Percentiles rank a stretch among this genome's conserved stretches.
phyloP scores from a whole-genome alignment of 2,329 filamentous ascomycete species.

The Ascochyta pisi region DNA sequence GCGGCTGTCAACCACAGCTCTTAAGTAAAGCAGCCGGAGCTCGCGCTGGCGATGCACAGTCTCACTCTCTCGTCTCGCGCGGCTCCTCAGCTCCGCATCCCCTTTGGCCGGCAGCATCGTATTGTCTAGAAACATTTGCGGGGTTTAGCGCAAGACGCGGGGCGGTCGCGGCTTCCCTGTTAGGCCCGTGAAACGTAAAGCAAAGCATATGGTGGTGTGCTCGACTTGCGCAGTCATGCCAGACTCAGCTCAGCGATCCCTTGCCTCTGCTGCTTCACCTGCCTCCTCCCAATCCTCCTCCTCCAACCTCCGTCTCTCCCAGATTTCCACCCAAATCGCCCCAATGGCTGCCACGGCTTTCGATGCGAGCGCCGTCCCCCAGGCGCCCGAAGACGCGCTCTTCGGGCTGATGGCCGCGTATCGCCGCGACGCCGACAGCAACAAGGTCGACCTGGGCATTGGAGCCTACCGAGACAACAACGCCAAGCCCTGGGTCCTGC shows the following conservation, averaged over 20 bases:
- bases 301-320: constrained; percentile 55
- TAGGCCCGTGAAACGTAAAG: constrained; percentile 35
- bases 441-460: constrained; percentile 94
- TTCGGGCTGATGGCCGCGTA: constrained; percentile 92
- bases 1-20: constrained; percentile 16
- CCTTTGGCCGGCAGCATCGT: constrained; percentile 21
- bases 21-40: constrained; percentile 25
- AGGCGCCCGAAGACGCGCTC: constrained; percentile 92
- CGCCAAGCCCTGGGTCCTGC: constrained; percentile 96
- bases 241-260: constrained; percentile 26
- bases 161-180: constrained; percentile 24
- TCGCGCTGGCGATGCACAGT: constrained; percentile 8
- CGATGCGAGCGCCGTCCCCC: constrained; percentile 76
- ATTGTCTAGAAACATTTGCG: constrained; percentile 25
- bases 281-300: constrained; percentile 24
- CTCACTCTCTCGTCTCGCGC: constrained; percentile 15
- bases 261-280: constrained; percentile 5
- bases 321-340: constrained; percentile 74
- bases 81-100: constrained; percentile 27
- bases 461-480: constrained; percentile 95
- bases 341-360: constrained; percentile 71
- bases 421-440: constrained; percentile 73
- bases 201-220: constrained; percentile 23
- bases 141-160: constrained; percentile 31
- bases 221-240: constrained; percentile 30